Evolutionary conservation across 2,329 filamentous ascomycete genomes (phyloP), one percentile per base, ranked within the genome.

Genomic region (Lachnellula suecica): DNA sequence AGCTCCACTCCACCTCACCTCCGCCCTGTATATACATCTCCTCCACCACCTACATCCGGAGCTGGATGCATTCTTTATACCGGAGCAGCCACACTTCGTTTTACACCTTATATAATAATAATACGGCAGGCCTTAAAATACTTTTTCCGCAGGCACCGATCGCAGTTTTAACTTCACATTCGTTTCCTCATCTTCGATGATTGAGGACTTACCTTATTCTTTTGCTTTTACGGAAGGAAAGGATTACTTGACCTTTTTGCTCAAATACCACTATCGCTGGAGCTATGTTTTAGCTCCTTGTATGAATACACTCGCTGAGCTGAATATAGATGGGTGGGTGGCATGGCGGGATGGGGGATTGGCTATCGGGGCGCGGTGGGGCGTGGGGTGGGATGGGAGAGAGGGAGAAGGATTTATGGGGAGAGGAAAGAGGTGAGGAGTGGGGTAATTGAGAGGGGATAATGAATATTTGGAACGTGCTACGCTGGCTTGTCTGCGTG

Each of bases 231-330:
- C 31, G 11, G n/a, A n/a, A n/a, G n/a, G n/a, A n/a, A n/a, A n/a
- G n/a, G n/a, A n/a, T n/a, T n/a, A n/a, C 10, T 53, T 49, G 52
- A 47, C 40, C 25, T 43, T 15, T 52, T 54, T 35, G 8, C 35
- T n/a, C 49, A 58, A 50, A 59, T 59, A 59, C 51, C 55, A 63
- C 58, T 35, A 61, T 67, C 64, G 63, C 62, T 67, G 62, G 63
- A 66, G 63, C n/a, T n/a, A n/a, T n/a, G n/a, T n/a, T n/a, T n/a
- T n/a, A n/a, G n/a, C n/a, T 42, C 15, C 22, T 25, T 43, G 40
- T 43, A 43, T 27, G 20, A 43, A 43, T 43, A 43, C 40, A 13
- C 40, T 43, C 40, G 40, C 40, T 42, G 40, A 25, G 17, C 17
- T 40, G 37, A 40, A 23, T 17, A 37, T 37, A 37, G 34, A 37